Conservation (phyloP, 2,329 filamentous ascomycete genomes). For the Fusarium subglutinans region DNA sequence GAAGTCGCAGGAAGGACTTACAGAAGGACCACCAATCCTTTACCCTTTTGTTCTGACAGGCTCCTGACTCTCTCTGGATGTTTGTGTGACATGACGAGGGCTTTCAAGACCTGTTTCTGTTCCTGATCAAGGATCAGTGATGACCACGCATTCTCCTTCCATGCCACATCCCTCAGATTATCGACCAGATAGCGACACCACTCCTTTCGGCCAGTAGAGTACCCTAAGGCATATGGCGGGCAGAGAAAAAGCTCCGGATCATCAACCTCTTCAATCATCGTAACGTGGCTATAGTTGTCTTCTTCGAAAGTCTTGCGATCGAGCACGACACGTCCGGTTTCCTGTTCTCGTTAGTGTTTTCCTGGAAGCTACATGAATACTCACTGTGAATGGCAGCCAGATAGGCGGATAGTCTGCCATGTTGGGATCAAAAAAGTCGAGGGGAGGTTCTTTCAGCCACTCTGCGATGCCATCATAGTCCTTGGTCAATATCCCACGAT, state of each 20-base stretch:
- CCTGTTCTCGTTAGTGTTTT: fast-evolving
- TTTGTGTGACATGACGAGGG: neutral
- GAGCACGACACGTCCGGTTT: neutral
- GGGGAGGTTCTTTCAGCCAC: neutral
- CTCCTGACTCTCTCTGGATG: neutral
- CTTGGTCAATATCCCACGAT: neutral
- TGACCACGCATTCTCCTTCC: neutral
- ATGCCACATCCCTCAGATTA: neutral
- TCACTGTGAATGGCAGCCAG: neutral
- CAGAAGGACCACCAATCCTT: neutral
- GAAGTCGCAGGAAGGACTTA: fast-evolving
- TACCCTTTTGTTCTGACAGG: neutral
- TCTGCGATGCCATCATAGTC: neutral
- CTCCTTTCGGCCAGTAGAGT: neutral
- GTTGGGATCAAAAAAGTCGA: neutral
- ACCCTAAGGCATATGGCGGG: neutral
- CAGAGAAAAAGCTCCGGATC: neutral
- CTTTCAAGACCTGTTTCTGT: neutral
- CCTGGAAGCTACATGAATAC: fast-evolving
- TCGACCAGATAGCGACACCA: neutral
- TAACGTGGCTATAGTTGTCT: neutral
- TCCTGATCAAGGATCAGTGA: neutral
- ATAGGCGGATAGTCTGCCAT: neutral
- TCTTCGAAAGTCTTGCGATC: neutral
- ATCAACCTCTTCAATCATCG: neutral